Evolutionary conservation across 306 rosid species (phyloP), one percentile per base, ranked within the genome.

Genomic region (Hippophae rhamnoides): DNA sequence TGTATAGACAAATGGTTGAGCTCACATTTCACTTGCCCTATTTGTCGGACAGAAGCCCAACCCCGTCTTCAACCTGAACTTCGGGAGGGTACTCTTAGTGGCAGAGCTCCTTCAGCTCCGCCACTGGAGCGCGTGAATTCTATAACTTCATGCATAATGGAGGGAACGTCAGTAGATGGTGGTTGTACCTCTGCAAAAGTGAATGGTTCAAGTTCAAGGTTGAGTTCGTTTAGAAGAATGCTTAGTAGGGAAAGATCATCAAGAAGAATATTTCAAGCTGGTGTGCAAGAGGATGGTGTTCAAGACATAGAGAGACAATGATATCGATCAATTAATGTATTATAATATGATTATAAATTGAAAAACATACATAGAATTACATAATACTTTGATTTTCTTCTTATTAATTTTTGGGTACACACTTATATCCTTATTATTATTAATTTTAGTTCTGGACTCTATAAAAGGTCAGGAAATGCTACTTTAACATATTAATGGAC

Each of bases 1-100:
- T 86, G 94, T 62, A 76, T 82, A 6, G 94, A 82, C 61, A 71
- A 49, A 40, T 86, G 94, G 94, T 13, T 86, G n/a, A 56, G 50
- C 2, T 74, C 85, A 0, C 76, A 78, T 38, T 64, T 79, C 9
- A 78, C 89, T 2, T 86, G 89, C 57, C 94, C 89, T 0, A 58
- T 80, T 58, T 86, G 94, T 63, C 74, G 86, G 10, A 65, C 83
- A 10, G 81, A 68, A 64, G 94, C 70, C 0, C 63, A 71, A 43
- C 89, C 84, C 0, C 42, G 9, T 41, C 31, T 11, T 3, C 40
- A 62, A 13, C 89, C 79, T 0, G 71, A 73, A 51, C 69, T 68
- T 0, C 72, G 84, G 7, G 94, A 86, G 73, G 78, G 74, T 54
- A 84, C 89, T 0, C 54, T 10, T 0, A 49, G 38, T 0, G 40